Conservation (phyloP, 2,329 filamentous ascomycete species). For the Amesomyces nigricolor region DNA sequence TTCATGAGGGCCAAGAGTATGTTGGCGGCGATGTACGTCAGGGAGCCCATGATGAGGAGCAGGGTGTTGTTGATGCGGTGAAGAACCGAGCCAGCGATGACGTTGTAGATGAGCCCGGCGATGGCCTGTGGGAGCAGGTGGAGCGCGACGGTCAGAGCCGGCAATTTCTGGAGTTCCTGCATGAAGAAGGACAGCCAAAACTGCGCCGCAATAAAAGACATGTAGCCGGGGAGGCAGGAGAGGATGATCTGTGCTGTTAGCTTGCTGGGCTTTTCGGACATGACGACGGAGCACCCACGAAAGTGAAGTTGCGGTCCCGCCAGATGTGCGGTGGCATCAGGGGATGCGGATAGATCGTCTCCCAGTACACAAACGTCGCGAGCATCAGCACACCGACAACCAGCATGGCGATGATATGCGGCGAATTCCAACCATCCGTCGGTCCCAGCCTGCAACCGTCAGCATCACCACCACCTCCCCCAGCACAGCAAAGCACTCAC, state of each 20-base stretch:
- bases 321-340: constrained; percentile 52
- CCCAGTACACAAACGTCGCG: constrained; percentile 56
- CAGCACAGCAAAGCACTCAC: constrained; percentile 33
- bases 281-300: constrained; percentile 38
- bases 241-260: constrained; percentile 42
- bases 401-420: constrained; percentile 57
- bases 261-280: too few relatives aligned
- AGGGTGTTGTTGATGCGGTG: constrained; percentile 60
- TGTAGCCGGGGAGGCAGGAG: constrained; percentile 54
- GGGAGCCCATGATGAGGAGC: constrained; percentile 45
- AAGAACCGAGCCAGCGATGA: constrained; percentile 56
- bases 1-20: constrained; percentile 54
- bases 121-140: constrained; percentile 62
- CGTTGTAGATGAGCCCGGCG: constrained; percentile 56
- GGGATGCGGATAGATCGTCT: constrained; percentile 45
- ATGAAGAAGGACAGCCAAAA: constrained; percentile 64
- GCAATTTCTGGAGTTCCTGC: constrained; percentile 49
- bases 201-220: constrained; percentile 53
- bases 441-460: constrained; percentile 44
- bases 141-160: constrained; percentile 54
- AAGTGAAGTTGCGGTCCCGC: constrained; percentile 57
- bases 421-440: constrained; percentile 55
- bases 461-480: not conserved
- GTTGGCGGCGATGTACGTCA: constrained; percentile 36
- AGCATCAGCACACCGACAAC: constrained; percentile 54